Conservation (phyloP, 129 eudicot genomes). For the Gnaphalium uliginosum region DNA sequence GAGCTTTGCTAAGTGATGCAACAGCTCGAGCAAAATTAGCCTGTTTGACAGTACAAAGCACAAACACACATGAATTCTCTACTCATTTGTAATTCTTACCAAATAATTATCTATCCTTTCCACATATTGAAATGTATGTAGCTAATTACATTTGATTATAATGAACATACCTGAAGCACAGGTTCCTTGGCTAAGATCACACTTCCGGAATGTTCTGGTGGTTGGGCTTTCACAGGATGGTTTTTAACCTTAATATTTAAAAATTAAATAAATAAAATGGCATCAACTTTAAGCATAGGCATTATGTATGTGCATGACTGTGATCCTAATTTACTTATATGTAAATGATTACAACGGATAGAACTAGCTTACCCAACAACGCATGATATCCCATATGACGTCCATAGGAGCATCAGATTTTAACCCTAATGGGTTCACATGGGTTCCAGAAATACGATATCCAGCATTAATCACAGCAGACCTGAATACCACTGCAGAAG, state of each 20-base stretch:
- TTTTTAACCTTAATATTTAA: slow-evolving; percentile 51
- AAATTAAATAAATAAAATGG: not conserved
- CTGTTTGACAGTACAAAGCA: slow-evolving; percentile 32
- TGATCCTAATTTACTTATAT: not conserved
- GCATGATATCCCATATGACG: slow-evolving; percentile 99
- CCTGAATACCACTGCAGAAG: slow-evolving; percentile 84
- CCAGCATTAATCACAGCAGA: slow-evolving; percentile 99
- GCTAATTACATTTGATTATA: not conserved
- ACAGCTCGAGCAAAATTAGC: slow-evolving; percentile 88
- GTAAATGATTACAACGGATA: not conserved
- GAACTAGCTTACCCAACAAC: slow-evolving; percentile 86
- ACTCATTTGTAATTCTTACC: not conserved
- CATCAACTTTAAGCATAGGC: slow-evolving; percentile 20
- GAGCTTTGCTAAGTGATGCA: slow-evolving; percentile 95
- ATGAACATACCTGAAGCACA: slow-evolving; percentile 57
- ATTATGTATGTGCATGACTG: not conserved
- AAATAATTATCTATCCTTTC: not conserved
- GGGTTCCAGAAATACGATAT: slow-evolving; percentile 95
- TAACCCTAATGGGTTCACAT: slow-evolving; percentile 85
- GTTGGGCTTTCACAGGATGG: slow-evolving; percentile 95
- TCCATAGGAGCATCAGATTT: slow-evolving; percentile 98
- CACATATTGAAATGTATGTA: not conserved
- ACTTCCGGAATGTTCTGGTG: slow-evolving; percentile 81
- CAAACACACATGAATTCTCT: not conserved
- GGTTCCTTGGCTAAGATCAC: slow-evolving; percentile 92